Evolutionary conservation across 805 yeast genomes (phyloP), one percentile per base, ranked within the genome.

Genomic region (Zygoascus tannicola): DNA sequence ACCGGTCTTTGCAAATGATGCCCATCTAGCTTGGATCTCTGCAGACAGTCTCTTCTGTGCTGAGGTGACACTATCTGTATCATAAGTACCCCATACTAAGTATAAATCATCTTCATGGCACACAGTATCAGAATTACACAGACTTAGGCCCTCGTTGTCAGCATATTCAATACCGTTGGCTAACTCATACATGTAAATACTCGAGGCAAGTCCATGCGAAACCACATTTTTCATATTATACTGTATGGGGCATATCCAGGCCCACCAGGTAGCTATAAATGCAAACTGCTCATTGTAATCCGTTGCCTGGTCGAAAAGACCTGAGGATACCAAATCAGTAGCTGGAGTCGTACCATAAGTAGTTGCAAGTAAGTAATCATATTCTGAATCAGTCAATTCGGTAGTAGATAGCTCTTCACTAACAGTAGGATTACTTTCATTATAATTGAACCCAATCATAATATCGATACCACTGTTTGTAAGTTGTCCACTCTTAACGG

Each of bases 101-200:
- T 53, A 49, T 22, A 59, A 44, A 35, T 59, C 64, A 32, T 57
- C 56, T 42, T 56, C 51, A 34, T 59, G 64, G 42, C 64, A 59
- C 12, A 56, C 63, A 2, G 44, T 38, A 19, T 45, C 40, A 8
- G 41, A 19, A 19, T 38, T 46, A 43, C 62, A 58, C 28, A 56
- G 45, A 1, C 43, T 20, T 7, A 45, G 39, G 2, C 40, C 47
- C 5, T 19, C 45, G 35, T 50, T 44, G 34, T 41, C 44, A 4
- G 57, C 49, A 37, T 56, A 52, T 5, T 44, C 46, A 19, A 57
- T 59, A 8, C 64, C 64, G 14, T 41, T 30, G n/a, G 43, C 47
- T 32, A 59, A 32, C 32, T 49, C 46, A 45, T 59, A 59, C 35
- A 48, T 22, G 43, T 48, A 59, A 12, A 52, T 55, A 2, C 39